These are phyloP conservation scores for Pholiota adiposa DNA, from an alignment of 1,284 basidiomycete species.

Conservation along the genomic window DNA sequence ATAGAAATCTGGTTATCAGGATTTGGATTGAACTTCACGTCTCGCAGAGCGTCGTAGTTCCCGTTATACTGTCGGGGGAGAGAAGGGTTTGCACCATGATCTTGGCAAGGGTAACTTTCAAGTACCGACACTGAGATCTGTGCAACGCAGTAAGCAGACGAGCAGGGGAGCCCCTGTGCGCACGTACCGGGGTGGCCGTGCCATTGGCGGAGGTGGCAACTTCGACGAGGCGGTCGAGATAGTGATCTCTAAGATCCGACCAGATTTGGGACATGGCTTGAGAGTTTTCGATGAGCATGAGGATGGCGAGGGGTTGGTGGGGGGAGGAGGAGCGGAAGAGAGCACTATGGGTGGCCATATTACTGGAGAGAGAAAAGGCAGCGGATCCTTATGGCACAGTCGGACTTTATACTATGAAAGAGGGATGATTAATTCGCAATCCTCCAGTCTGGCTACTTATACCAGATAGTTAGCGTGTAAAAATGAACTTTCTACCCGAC, in stretches of 20 bases:
- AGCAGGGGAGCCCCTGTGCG: neutral
- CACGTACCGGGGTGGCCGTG: conserved; percentile 30
- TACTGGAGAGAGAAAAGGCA: conserved; percentile 14
- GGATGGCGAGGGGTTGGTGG: conserved; percentile 47
- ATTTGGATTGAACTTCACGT: conserved; percentile 46
- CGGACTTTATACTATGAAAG: conserved; percentile 40
- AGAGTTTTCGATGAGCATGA: conserved; percentile 70
- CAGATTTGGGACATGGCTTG: conserved; percentile 51
- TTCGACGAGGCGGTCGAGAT: conserved; percentile 41
- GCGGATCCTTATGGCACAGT: conserved; percentile 44
- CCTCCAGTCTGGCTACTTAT: neutral
- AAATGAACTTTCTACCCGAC: neutral
- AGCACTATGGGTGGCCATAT: conserved; percentile 9
- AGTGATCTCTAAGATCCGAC: conserved; percentile 57
- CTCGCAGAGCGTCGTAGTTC: conserved; percentile 39
- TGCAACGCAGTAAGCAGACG: conserved; percentile 3
- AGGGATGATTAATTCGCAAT: conserved; percentile 12
- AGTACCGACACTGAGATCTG: conserved; percentile 33
- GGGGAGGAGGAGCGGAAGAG: conserved; percentile 41
- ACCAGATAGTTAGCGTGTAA: conserved; percentile 7
- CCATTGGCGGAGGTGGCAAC: conserved; percentile 26
- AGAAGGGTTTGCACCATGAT: conserved; percentile 29
- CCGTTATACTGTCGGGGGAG: conserved; percentile 37
- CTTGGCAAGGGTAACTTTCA: conserved; percentile 34
- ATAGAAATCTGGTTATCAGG: conserved; percentile 49